These are phyloP conservation scores for Baorangia bicolor DNA, from an alignment of 768 basidiomycete species.

Conservation along the genomic window DNA sequence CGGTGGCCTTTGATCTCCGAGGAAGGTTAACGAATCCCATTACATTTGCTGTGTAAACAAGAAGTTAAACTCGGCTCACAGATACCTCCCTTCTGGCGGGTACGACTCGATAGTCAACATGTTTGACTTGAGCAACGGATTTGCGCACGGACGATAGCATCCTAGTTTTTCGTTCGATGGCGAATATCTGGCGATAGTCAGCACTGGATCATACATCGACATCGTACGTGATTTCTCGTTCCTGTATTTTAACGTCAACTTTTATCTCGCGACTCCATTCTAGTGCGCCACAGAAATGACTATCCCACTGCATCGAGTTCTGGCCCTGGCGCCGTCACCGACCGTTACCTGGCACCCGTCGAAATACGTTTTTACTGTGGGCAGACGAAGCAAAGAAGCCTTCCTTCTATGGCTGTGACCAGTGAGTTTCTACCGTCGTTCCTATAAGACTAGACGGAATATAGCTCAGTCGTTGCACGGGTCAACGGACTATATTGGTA, in stretches of 20 bases:
- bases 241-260: not conserved
- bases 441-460: no score
- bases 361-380: constrained; percentile 78
- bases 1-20: constrained; percentile 76
- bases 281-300: constrained; percentile 82
- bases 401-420: constrained; percentile 64
- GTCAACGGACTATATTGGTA: no score
- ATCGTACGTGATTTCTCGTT: constrained; percentile 50
- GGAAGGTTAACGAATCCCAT: constrained; percentile 47
- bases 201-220: constrained; percentile 69
- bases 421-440: no score
- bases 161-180: constrained; percentile 84
- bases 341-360: constrained; percentile 83
- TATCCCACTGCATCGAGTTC: constrained; percentile 71
- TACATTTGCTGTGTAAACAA: not conserved
- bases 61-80: constrained; percentile 24
- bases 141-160: constrained; percentile 69
- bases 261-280: not conserved
- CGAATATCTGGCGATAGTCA: constrained; percentile 79
- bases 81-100: constrained; percentile 79
- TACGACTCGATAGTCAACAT: constrained; percentile 81
- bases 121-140: constrained; percentile 81
- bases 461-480: no score
- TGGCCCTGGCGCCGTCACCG: constrained; percentile 67
- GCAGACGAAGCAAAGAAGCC: constrained; percentile 61